These are phyloP conservation scores for Cryptosporidium sp. DNA, from an alignment of 169 alveolate genomes.

Conservation along the genomic window DNA sequence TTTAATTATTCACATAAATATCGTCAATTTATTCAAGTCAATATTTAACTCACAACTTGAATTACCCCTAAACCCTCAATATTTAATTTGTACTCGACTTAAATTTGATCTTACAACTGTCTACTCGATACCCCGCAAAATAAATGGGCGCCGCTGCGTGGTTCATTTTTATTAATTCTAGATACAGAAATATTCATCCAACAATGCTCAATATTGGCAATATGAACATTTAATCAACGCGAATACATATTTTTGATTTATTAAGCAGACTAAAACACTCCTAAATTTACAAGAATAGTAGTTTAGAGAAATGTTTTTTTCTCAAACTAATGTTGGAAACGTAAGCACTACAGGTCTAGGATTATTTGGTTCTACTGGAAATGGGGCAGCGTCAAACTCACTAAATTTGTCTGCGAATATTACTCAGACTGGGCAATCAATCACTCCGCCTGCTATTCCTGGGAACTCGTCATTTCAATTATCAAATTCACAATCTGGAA, in stretches of 20 bases:
- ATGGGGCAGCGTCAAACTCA: conserved; percentile 14
- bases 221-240: background rate
- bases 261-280: background rate
- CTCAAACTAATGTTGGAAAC: conserved; percentile 42
- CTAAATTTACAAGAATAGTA: background rate
- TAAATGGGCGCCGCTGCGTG: background rate
- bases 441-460: background rate
- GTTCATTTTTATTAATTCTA: background rate
- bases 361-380: conserved; percentile 55
- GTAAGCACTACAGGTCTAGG: conserved; percentile 16
- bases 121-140: conserved; percentile 68
- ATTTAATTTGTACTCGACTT: conserved; percentile 13
- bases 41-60: conserved; percentile 25
- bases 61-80: background rate
- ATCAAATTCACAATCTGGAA: conserved; percentile 25
- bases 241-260: background rate
- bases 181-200: background rate
- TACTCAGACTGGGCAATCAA: conserved; percentile 5
- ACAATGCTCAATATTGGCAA: background rate
- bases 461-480: background rate
- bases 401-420: conserved; percentile 3
- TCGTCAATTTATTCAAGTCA: background rate
- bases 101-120: conserved; percentile 22
- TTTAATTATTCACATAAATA: conserved; percentile 1
- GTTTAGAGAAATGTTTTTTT: conserved; percentile 26